Evolutionary conservation across 768 basidiomycete genomes (phyloP), one percentile per base, ranked within the genome.

Genomic region (Lactifluus echinatus): DNA sequence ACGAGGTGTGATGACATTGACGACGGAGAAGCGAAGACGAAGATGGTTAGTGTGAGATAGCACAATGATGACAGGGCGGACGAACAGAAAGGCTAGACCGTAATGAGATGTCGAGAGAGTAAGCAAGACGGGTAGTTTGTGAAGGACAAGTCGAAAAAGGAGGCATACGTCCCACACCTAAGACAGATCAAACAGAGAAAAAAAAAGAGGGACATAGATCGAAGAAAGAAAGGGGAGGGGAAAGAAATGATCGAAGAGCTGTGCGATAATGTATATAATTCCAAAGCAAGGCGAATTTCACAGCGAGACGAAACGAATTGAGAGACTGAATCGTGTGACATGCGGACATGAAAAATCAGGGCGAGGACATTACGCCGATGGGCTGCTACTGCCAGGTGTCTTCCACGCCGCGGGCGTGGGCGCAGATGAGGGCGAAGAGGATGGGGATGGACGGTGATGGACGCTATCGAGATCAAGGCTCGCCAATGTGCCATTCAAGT

Each of bases 401-500:
- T 40, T 59, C 58, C 58, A 59, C n/a, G n/a, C 26, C 17, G 39
- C 17, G n/a, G 26, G 23, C 42, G 57, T 29, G 2, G 58, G 42
- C 11, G 34, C 43, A 23, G 42, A 33, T 33, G 39, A 23, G 7
- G 53, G 36, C 14, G 49, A 7, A n/a, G 42, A 34, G 42, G 50
- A 45, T 23, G 56, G 37, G 17, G 57, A 49, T n/a, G 36, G 52
- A 17, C 50, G 48, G 8, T 59, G 43, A 26, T 64, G 60, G 28
- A 45, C 43, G 57, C 70, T 63, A 64, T 83, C 84, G 55, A 90
- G 71, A 61, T 88, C 78, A 15, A 90, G 78, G 67, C 83, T 87
- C 33, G 88, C 85, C 37, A 91, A 75, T 28, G 84, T 87, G 21
- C 85, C 84, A 64, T 87, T 89, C 51, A 91, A 69, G 69, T 89